Evolutionary conservation across 2,329 filamentous ascomycete genomes (phyloP).

Genomic region (Verticillium klebahnii): DNA sequence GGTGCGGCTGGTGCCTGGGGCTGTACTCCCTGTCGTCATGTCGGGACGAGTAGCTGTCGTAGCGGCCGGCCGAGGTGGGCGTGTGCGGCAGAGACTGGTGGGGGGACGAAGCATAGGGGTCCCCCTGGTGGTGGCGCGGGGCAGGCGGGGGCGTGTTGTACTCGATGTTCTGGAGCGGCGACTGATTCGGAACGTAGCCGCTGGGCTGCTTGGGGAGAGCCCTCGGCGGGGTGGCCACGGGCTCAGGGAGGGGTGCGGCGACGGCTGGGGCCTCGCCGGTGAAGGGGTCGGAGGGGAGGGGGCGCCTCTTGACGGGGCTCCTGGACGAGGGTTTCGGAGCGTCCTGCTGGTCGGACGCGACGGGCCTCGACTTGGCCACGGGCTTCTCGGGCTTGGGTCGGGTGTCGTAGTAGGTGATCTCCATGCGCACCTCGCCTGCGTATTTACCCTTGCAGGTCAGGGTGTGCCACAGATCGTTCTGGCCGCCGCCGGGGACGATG

Average conservation of each 20-base stretch:
- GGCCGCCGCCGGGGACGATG: constrained; percentile 81
- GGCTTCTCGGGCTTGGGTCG: constrained; percentile 75
- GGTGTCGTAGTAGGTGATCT: constrained; percentile 93
- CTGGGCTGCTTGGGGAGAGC: constrained; percentile 35
- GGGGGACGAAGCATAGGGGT: constrained; percentile 30
- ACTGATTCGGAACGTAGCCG: constrained; percentile 42
- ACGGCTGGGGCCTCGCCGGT: constrained; percentile 41
- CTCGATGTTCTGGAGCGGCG: constrained; percentile 49
- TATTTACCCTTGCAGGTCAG: constrained; percentile 90
- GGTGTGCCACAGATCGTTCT: constrained; percentile 88
- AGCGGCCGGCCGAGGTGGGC: constrained; percentile 21
- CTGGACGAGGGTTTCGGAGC: constrained; percentile 44
- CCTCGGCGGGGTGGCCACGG: constrained; percentile 42
- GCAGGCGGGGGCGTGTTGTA: constrained; percentile 37
- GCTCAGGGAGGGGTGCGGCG: constrained; percentile 28
- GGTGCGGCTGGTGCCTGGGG: constrained; percentile 28
- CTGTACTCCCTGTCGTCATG: constrained; percentile 32
- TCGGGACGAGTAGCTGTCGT: constrained; percentile 27
- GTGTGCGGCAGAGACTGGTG: constrained; percentile 16
- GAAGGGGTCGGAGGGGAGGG: constrained; percentile 75
- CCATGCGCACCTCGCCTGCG: constrained; percentile 88
- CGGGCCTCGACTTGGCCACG: constrained; percentile 47
- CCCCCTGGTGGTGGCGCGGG: constrained; percentile 26
- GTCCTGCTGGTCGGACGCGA: constrained; percentile 29
- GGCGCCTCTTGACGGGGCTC: constrained; percentile 72